Evolutionary conservation across 208 protist species (phyloP), one percentile per base, ranked within the genome.

Genomic region (Acanthamoeba rhysodes): DNA sequence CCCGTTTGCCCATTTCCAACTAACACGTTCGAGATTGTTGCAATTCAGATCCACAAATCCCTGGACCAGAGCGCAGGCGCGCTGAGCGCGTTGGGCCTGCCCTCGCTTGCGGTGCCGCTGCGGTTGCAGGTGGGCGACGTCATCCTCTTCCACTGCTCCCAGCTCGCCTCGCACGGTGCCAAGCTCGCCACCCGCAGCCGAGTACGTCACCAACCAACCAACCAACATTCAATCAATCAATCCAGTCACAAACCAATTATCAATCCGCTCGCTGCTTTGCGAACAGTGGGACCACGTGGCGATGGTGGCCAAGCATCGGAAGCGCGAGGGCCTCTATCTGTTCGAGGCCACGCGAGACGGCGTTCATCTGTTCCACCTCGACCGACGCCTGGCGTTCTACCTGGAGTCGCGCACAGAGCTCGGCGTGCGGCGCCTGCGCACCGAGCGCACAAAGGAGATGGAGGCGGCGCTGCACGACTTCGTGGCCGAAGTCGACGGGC

Each of bases 311-410:
- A 66, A 92, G 85, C 59, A 92, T n/a, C 62, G 90, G 10, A 22
- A 82, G n/a, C 20, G 68, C 27, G 37, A 32, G 34, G 50, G 68
- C 12, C 48, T 94, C 16, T 82, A 66, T n/a, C 68, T 94, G 37
- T 94, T 94, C 50, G 90, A 94, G 50, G 90, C 90, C 29, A 94
- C 90, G 45, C 62, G 62, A 4, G 68, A 82, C 34, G 90, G 90
- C 50, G 90, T 94, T 4, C 66, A 84, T 32, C 62, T 82, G 27
- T 94, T 94, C 55, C 68, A 82, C 32, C 90, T 94, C 18, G 41
- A 76, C 48, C 62, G 55, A 50, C 34, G 90, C 62, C 68, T 94
- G 90, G 70, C 68, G 10, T 76, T 76, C 32, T 94, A 94, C 66
- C 68, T 94, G 27, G 68, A 94, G 68, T 91, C 85, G 22, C 59